A percentile compares a stretch with the other conserved stretches of the same genome.
Conservation (phyloP, 306 rosid genomes). For the Alnus rubra region DNA sequence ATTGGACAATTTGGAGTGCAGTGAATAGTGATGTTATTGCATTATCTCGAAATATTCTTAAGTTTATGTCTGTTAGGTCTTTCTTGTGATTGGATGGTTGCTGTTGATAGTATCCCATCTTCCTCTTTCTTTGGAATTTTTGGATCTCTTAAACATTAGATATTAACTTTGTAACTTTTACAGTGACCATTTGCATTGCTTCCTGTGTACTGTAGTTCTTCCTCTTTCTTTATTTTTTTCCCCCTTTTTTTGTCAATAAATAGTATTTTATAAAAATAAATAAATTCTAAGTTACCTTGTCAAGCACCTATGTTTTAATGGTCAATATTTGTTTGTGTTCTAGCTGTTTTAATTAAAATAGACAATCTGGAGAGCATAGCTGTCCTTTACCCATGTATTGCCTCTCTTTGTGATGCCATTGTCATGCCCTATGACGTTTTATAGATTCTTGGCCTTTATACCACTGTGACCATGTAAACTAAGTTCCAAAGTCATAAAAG, state of each 20-base stretch:
- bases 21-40: background rate
- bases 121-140: background rate
- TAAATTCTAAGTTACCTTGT: background rate
- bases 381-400: background rate
- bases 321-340: background rate
- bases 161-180: background rate
- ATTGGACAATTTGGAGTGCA: background rate
- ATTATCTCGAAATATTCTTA: background rate
- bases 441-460: background rate
- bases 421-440: background rate
- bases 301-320: background rate
- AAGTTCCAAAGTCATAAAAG: background rate
- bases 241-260: background rate
- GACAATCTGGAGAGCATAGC: background rate
- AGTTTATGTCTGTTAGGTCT: background rate
- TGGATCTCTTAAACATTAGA: background rate
- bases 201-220: background rate
- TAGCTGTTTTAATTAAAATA: too few species aligned
- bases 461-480: background rate
- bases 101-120: background rate
- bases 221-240: background rate
- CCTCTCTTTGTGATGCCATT: background rate
- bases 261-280: background rate
- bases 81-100: background rate
- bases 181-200: background rate